Conservation (phyloP, 192 early-diverging fungal species). For the Obelidium mucronatum region DNA sequence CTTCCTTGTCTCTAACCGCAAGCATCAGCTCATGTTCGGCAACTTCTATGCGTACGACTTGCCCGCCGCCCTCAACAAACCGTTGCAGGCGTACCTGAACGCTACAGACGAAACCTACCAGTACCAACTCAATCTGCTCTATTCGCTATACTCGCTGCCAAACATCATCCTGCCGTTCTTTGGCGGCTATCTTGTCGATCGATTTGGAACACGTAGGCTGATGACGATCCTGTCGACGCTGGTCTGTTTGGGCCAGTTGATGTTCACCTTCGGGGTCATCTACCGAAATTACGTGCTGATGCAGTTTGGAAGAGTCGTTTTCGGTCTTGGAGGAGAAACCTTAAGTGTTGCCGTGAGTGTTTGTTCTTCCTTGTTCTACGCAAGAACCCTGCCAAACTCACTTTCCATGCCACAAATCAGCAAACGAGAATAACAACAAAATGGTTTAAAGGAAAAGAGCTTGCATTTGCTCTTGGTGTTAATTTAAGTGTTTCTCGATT, state of each 20-base stretch:
- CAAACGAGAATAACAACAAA: slow-evolving; percentile 60
- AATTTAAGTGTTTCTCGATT: slow-evolving; percentile 52
- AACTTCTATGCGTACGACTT: slow-evolving; percentile 54
- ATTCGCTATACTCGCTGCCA: slow-evolving; percentile 65
- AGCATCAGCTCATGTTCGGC: slow-evolving; percentile 44
- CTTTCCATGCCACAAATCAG: slow-evolving; percentile 12
- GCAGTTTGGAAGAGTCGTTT: slow-evolving; percentile 57
- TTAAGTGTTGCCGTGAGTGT: slow-evolving; percentile 53
- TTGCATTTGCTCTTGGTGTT: slow-evolving; percentile 61
- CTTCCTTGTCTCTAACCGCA: neutral
- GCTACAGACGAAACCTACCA: slow-evolving; percentile 45
- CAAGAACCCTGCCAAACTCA: neutral
- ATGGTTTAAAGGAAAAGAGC: slow-evolving; percentile 62
- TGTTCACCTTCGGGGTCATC: slow-evolving; percentile 58
- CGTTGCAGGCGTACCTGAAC: slow-evolving; percentile 42
- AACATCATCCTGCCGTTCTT: slow-evolving; percentile 68
- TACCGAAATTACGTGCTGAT: slow-evolving; percentile 35
- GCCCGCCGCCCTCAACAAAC: slow-evolving; percentile 52
- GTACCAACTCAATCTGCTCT: slow-evolving; percentile 54
- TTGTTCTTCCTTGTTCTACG: neutral
- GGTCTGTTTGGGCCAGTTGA: slow-evolving; percentile 51
- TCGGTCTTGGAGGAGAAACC: slow-evolving; percentile 64
- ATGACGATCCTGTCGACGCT: slow-evolving; percentile 48
- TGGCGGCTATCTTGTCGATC: slow-evolving; percentile 59
- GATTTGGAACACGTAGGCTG: slow-evolving; percentile 48